A percentile compares a stretch with the other conserved stretches of the same genome.
Evolutionary conservation across 1,284 basidiomycete genomes (phyloP).

Genomic region (Malassezia japonica): DNA sequence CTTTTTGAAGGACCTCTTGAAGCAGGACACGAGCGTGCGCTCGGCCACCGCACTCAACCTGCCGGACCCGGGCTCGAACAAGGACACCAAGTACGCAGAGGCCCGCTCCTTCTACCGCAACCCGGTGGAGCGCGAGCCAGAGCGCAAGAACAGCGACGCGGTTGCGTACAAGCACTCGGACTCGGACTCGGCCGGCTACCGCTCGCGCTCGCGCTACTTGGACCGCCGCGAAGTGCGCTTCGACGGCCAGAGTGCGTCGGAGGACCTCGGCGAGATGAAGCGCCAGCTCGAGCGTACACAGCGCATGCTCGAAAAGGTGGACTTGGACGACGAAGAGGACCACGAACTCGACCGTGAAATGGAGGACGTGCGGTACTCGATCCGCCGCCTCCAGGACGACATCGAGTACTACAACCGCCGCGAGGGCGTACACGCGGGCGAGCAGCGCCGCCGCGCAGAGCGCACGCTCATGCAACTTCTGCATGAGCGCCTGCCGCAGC

Average conservation of each 20-base stretch:
- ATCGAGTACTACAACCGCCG: constrained; percentile 74
- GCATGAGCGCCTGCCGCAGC: constrained; percentile 82
- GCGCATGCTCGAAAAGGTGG: constrained; percentile 67
- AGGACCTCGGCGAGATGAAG: constrained; percentile 76
- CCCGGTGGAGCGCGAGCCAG: constrained; percentile 51
- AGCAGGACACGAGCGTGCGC: constrained; percentile 59
- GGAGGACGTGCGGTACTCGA: constrained; percentile 74
- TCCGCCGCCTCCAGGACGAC: constrained; percentile 82
- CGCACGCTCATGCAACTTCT: constrained; percentile 74
- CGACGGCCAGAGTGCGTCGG: constrained; percentile 57
- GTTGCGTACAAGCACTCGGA: constrained; percentile 84
- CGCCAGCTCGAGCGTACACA: constrained; percentile 73
- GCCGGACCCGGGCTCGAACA: constrained; percentile 45
- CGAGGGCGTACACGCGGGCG: constrained; percentile 63
- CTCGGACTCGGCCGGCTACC: constrained; percentile 57
- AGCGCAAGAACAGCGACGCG: constrained; percentile 64
- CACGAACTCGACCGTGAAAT: constrained; percentile 69
- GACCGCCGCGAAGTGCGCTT: constrained; percentile 75
- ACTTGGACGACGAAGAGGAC: constrained; percentile 67
- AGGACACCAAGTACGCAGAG: constrained; percentile 53
- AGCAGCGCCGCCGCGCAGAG: constrained; percentile 76
- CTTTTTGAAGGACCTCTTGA: constrained; percentile 78
- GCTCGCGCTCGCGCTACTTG: constrained; percentile 75
- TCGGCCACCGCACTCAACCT: constrained; percentile 50
- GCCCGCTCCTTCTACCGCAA: constrained; percentile 59